Conservation (phyloP, 768 basidiomycete species). For the Krasilnikovozyma curviuscula region DNA sequence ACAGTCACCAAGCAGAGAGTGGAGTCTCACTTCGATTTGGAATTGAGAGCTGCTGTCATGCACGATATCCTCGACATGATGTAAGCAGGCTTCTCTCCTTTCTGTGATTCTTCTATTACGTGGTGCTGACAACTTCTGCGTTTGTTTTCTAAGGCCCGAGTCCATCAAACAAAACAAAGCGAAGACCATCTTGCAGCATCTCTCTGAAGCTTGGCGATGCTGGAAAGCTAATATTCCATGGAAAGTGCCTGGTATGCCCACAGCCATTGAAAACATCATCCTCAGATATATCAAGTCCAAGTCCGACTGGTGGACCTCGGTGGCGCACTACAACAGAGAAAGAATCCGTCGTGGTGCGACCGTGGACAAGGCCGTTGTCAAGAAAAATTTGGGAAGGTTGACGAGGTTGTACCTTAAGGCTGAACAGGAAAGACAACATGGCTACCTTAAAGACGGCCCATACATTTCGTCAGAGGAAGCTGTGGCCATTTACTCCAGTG, state of each 20-base stretch:
- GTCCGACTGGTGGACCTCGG: conserved; percentile 98
- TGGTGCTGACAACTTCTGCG: background rate
- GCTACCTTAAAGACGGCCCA: conserved; percentile 95
- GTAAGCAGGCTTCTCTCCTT: background rate
- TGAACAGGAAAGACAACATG: conserved; percentile 96
- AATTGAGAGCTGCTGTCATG: conserved; percentile 95
- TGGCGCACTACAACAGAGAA: conserved; percentile 94
- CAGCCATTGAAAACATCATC: conserved; percentile 97
- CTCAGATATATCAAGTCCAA: conserved; percentile 97
- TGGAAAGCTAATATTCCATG: conserved; percentile 60
- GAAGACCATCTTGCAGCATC: conserved; percentile 96
- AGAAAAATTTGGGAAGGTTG: conserved; percentile 95
- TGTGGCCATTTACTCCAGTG: conserved; percentile 94
- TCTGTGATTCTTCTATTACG: too few relatives aligned
- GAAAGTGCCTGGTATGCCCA: conserved; percentile 99
- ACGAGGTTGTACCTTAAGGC: conserved; percentile 96
- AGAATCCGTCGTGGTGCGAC: conserved; percentile 93
- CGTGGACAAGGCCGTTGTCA: conserved; percentile 51
- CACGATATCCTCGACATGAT: conserved; percentile 75
- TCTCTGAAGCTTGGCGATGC: conserved; percentile 75
- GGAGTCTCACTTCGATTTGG: conserved; percentile 94
- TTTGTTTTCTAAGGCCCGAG: conserved; percentile 38
- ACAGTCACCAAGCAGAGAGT: conserved; percentile 91
- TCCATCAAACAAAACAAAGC: conserved; percentile 98
- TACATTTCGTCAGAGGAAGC: conserved; percentile 98